Evolutionary conservation across 768 basidiomycete genomes (phyloP).

Genomic region (Lentinula raphanica): DNA sequence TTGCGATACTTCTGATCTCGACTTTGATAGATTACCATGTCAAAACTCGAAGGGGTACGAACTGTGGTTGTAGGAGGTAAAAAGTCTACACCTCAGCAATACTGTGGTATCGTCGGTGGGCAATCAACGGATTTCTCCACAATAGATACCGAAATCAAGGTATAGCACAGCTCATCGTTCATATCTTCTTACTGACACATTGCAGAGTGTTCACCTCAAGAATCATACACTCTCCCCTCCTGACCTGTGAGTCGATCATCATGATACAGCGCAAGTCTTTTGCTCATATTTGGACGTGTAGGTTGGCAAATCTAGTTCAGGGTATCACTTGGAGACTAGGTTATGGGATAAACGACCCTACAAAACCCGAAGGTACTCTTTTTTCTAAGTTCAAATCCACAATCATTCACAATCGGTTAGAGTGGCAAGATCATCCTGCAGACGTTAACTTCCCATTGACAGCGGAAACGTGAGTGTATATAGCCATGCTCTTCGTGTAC

Average conservation of each 20-base stretch:
- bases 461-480: conserved; percentile 35
- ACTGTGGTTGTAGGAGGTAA: conserved; percentile 53
- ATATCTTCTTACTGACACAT: neutral
- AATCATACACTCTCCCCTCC: conserved; percentile 52
- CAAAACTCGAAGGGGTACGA: conserved; percentile 50
- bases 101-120: conserved; percentile 60
- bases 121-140: conserved; percentile 53
- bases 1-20: neutral
- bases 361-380: conserved; percentile 50
- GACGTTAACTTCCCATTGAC: conserved; percentile 48
- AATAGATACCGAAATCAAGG: conserved; percentile 58
- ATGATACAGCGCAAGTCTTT: neutral
- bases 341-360: conserved; percentile 47
- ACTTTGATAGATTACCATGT: conserved; percentile 51
- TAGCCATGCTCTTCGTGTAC: neutral
- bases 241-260: conserved; percentile 49
- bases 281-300: conserved; percentile 14
- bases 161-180: conserved; percentile 6
- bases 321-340: conserved; percentile 62
- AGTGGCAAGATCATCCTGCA: conserved; percentile 57
- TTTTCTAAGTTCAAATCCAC: neutral
- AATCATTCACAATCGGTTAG: conserved; percentile 21
- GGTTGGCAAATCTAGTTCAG: conserved; percentile 48
- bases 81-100: conserved; percentile 42
- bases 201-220: conserved; percentile 48